Base-by-base conservation (phyloP, 768 basidiomycete genomes). In the Mycena haematopus region DNA sequence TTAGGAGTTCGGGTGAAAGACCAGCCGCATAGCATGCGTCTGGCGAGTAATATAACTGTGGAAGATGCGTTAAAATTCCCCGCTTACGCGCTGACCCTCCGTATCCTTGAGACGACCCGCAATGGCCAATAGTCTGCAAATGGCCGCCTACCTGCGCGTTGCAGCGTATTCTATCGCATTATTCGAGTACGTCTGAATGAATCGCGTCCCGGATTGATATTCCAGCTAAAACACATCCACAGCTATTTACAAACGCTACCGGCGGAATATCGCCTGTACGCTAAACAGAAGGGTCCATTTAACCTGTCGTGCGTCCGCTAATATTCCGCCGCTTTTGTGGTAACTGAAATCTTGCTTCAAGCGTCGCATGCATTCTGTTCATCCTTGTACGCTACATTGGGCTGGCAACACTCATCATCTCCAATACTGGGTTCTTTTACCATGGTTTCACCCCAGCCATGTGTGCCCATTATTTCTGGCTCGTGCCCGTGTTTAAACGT, bases 321-420 rank as follows among this genome's bases (percentile, higher is more conserved):
- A 36, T 36, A 36, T 36, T 24, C 2, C 11, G 2, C 11, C 46
- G 1, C 6, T n/a, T 19, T 8, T 50, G 27, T 15, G 29, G 19
- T 2, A n/a, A 50, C 47, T 49, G n/a, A 42, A 19, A 50, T 31
- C 8, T 1, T 2, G 6, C 29, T 9, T 10, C 9, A 49, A 66
- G 65, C 25, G 14, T 45, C 11, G 65, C 61, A 1, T 66, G 65
- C 53, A 66, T 63, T 24, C 58, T 66, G 9, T 63, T 66, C 57
- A 63, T 66, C 22, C 27, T 66, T 9, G 65, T 66, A 40, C 65
- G 65, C 4, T 66, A 66, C 15, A 31, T 66, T 13, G 65, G 65
- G 1, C 24, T 66, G 21, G n/a, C 38, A 1, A 22, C 61, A 3
- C 50, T 62, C n/a, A 49, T 63, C 15, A 14, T 59, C 19, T 61